A percentile compares a stretch with the other conserved stretches of the same genome.
Conservation (phyloP, 2,329 filamentous ascomycete species). For the Harringtonia lauricola region DNA sequence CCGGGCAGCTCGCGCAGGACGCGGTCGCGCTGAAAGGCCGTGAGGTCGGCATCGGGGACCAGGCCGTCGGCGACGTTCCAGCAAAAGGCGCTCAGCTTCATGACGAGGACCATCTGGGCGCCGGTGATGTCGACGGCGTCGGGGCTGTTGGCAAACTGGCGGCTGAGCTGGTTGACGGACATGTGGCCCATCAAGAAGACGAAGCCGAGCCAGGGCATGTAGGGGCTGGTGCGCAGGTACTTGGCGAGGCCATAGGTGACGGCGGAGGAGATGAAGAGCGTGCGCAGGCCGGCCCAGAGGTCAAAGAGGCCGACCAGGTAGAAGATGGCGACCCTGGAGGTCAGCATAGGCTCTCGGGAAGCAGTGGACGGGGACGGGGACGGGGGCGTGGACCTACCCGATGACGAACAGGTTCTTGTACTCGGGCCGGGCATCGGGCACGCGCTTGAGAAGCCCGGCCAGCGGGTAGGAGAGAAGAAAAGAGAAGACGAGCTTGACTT, state of each 20-base stretch:
- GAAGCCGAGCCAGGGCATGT: constrained; percentile 98
- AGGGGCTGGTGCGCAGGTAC: constrained; percentile 65
- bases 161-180: constrained; percentile 77
- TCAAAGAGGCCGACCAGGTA: constrained; percentile 91
- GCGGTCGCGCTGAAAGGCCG: constrained; percentile 74
- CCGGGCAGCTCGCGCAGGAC: constrained; percentile 64
- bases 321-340: constrained; percentile 62
- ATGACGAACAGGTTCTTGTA: constrained; percentile 86
- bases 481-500: constrained; percentile 86
- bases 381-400: constrained; percentile 32
- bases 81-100: constrained; percentile 94
- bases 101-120: constrained; percentile 95
- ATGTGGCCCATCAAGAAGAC: constrained; percentile 92
- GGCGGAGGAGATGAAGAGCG: constrained; percentile 66
- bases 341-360: not conserved
- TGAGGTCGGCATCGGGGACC: constrained; percentile 67
- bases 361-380: not conserved
- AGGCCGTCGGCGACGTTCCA: constrained; percentile 96
- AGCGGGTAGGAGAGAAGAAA: constrained; percentile 90
- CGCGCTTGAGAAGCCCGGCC: constrained; percentile 75
- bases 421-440: constrained; percentile 74
- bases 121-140: constrained; percentile 76
- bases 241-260: constrained; percentile 77
- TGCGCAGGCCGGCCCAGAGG: constrained; percentile 73
- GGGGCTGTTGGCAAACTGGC: constrained; percentile 60